Evolutionary conservation across 2,329 filamentous ascomycete genomes (phyloP).

Genomic region (Hypoxylon sp.): DNA sequence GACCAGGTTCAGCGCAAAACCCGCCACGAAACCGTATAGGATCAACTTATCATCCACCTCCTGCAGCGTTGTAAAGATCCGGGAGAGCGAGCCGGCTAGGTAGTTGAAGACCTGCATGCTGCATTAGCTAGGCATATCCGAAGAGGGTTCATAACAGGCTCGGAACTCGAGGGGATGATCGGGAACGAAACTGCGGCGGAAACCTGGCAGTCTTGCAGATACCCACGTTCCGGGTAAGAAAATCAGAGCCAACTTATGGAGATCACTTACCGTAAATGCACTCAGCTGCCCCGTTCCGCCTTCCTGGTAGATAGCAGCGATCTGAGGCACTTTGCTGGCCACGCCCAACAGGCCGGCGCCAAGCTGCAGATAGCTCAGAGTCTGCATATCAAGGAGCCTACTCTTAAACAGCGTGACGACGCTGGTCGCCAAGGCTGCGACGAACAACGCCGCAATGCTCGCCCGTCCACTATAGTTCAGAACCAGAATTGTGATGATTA

Average conservation of each 20-base stretch:
- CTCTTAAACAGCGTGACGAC: conserved; percentile 79
- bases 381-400: conserved; percentile 74
- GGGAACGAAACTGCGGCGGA: conserved; percentile 11
- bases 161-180: neutral
- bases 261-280: conserved; percentile 85
- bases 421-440: conserved; percentile 80
- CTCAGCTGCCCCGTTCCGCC: conserved; percentile 95
- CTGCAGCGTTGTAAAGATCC: conserved; percentile 97
- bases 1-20: conserved; percentile 89
- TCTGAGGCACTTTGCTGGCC: conserved; percentile 94
- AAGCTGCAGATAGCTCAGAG: conserved; percentile 83
- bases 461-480: conserved; percentile 83
- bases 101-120: conserved; percentile 93
- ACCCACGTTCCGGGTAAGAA: conserved; percentile 1
- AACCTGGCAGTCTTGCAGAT: conserved; percentile 14
- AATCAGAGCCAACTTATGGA: neutral
- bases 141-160: neutral
- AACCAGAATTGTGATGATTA: conserved; percentile 89
- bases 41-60: conserved; percentile 98
- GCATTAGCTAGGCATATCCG: conserved; percentile 27
- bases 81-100: conserved; percentile 89
- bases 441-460: conserved; percentile 79
- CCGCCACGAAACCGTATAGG: conserved; percentile 92
- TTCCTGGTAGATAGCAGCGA: conserved; percentile 85
- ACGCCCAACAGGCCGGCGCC: conserved; percentile 87